phyloP scores from a whole-genome alignment of 305 asterid species.

The Fraxinus greggii region DNA sequence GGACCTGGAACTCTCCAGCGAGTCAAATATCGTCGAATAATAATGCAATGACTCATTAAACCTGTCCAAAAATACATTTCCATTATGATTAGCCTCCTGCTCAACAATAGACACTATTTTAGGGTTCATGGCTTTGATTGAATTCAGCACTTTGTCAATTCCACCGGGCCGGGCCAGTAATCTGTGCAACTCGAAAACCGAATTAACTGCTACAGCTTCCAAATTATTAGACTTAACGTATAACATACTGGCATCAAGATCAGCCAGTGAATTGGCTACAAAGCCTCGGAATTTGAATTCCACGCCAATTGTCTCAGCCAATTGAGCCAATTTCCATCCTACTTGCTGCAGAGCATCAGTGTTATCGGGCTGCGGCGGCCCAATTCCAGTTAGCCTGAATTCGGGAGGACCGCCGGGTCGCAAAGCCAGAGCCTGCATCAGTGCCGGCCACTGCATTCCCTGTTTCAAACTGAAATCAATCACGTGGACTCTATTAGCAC shows the following conservation, averaged over 20 bases:
- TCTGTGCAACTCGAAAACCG: slow-evolving; percentile 69
- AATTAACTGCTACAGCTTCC: slow-evolving; percentile 71
- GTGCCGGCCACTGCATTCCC: slow-evolving; percentile 92
- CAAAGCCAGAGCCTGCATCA: slow-evolving; percentile 72
- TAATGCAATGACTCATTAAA: slow-evolving; percentile 75
- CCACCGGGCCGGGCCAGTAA: slow-evolving; percentile 48
- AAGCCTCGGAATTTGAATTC: slow-evolving; percentile 72
- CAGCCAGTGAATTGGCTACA: slow-evolving; percentile 63
- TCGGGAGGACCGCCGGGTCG: slow-evolving; percentile 68
- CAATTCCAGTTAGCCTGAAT: slow-evolving; percentile 63
- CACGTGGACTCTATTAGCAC: slow-evolving; percentile 55
- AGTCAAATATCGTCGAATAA: slow-evolving; percentile 82
- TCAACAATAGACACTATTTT: slow-evolving; percentile 67
- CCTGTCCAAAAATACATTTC: slow-evolving; percentile 54
- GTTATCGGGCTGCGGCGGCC: slow-evolving; percentile 70
- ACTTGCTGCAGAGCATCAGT: slow-evolving; percentile 67
- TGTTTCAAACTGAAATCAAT: slow-evolving; percentile 71
- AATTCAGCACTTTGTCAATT: slow-evolving; percentile 47
- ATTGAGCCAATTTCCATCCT: slow-evolving; percentile 70
- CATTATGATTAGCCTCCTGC: slow-evolving; percentile 75
- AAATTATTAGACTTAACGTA: slow-evolving; percentile 42
- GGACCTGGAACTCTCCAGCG: slow-evolving; percentile 60
- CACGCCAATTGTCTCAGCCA: slow-evolving; percentile 62
- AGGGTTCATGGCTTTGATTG: slow-evolving; percentile 53
- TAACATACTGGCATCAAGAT: slow-evolving; percentile 50